Evolutionary conservation across 257 asterid genomes (phyloP), one percentile per base, ranked within the genome.

Genomic region (Rubia yunnanensis): DNA sequence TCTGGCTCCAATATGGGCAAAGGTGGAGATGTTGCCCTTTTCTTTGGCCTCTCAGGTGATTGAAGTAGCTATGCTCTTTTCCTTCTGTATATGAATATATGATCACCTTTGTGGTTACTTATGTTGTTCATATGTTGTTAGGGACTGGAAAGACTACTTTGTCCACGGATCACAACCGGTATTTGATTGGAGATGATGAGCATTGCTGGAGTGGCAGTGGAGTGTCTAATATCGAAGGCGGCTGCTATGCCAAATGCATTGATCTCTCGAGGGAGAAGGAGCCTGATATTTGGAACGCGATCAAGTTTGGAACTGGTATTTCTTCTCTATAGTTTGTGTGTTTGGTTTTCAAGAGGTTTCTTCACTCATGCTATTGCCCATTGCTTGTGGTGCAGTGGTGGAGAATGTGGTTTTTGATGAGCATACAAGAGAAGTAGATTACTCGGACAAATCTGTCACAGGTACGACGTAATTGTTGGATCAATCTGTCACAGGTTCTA

Each of bases 271-370:
- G 87, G 73, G 96, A 92, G 78, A 92, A 87, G 81, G 98, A 92
- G 81, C 98, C 98, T 18, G 98, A 92, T 75, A 92, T 92, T 39
- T 92, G 96, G 95, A 89, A 92, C 30, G 98, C 98, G 44, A 92
- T 92, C 71, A 87, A 85, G 86, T 92, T 89, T 69, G 96, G 96
- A 38, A 74, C 95, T 41, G 98, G 98, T 91, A 76, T 7, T 44
- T 35, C 35, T 17, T 39, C n/a, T n/a, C 11, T 2, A 39, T 39
- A 39, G 7, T 39, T 39, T 39, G 10, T 39, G 46, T 39, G 1
- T 39, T 39, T 8, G 10, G 46, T 39, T 50, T 20, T 50, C 26
- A 23, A 7, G 24, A 7, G 0, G 1, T 48, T 50, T 50, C 7
- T n/a, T 50, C 1, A 22, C 26, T 9, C 0, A 53, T 20, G 17